A percentile compares a stretch with the other conserved stretches of the same genome.
Evolutionary conservation across 345 rosid genomes (phyloP).

Genomic region (Rhizophora apiculata): DNA sequence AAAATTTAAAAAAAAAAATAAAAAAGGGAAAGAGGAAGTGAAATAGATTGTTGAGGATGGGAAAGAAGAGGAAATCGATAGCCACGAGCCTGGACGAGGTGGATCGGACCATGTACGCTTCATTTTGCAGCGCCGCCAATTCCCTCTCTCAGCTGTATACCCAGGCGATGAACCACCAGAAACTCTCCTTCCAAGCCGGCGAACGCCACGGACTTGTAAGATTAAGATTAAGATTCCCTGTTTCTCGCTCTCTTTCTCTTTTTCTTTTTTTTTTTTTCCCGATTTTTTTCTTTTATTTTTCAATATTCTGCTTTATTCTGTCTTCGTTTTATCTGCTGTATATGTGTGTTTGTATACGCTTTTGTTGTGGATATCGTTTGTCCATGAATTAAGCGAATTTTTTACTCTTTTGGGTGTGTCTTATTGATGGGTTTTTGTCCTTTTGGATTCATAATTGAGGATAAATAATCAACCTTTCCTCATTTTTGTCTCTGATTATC

Average conservation of each 20-base stretch:
- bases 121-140: constrained; percentile 92
- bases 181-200: constrained; percentile 35
- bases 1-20: too few relatives aligned
- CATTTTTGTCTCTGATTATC: too few relatives aligned
- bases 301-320: not conserved
- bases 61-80: constrained; percentile 84
- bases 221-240: constrained; percentile 4
- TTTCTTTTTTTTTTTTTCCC: too few relatives aligned
- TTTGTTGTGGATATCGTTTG: too few relatives aligned
- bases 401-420: too few relatives aligned
- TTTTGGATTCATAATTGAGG: too few relatives aligned
- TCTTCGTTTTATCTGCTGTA: too few relatives aligned
- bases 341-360: too few relatives aligned
- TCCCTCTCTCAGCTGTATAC: constrained; percentile 89
- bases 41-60: constrained; percentile 37
- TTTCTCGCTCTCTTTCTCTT: too few relatives aligned
- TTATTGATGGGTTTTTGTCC: too few relatives aligned
- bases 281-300: not conserved
- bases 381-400: too few relatives aligned
- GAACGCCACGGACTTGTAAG: constrained; percentile 32
- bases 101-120: constrained; percentile 79
- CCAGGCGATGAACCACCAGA: constrained; percentile 34
- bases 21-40: not conserved
- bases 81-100: constrained; percentile 87
- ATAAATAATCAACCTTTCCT: too few relatives aligned